Percentiles rank a stretch among this genome's conserved stretches.
phyloP scores from a whole-genome alignment of 495 filamentous ascomycete species.

The Penicillium steckii region DNA sequence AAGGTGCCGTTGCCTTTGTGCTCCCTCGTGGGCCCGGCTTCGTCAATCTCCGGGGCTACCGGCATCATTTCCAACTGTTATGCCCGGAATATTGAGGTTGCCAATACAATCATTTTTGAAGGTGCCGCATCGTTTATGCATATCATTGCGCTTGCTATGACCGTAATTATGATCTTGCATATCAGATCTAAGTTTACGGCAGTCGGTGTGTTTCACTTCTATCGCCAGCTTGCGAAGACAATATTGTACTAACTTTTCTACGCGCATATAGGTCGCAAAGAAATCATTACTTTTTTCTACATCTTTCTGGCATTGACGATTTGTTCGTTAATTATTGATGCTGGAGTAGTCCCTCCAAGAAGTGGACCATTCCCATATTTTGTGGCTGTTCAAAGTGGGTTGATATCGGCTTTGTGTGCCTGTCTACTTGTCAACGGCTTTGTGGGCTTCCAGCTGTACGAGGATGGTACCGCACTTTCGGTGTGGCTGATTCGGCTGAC shows the following conservation, averaged over 20 bases:
- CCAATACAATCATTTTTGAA: conserved; percentile 98
- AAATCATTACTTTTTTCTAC: conserved; percentile 98
- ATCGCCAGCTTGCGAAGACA: background rate
- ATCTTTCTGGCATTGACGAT: conserved; percentile 89
- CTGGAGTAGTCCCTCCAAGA: conserved; percentile 84
- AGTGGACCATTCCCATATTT: conserved; percentile 86
- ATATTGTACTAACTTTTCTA: conserved; percentile 8
- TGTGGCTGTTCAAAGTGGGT: conserved; percentile 81
- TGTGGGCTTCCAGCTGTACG: conserved; percentile 97
- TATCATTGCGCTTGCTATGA: conserved; percentile 89
- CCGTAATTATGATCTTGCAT: conserved; percentile 93
- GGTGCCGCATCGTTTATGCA: conserved; percentile 89
- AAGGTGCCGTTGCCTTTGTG: conserved; percentile 86
- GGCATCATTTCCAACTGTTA: conserved; percentile 92
- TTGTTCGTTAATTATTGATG: conserved; percentile 85
- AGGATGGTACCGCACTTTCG: conserved; percentile 94
- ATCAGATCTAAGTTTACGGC: conserved; percentile 97
- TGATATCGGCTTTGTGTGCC: conserved; percentile 84
- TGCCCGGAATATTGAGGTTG: conserved; percentile 90
- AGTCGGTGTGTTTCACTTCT: conserved; percentile 70
- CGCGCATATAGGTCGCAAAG: conserved; percentile 77
- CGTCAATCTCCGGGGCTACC: conserved; percentile 59
- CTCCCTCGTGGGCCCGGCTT: conserved; percentile 71
- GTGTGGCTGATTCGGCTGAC: conserved; percentile 86
- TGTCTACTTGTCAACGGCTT: conserved; percentile 96